Conservation (phyloP, 371 early-diverging fungal genomes). For the Blakeslea trispora region DNA sequence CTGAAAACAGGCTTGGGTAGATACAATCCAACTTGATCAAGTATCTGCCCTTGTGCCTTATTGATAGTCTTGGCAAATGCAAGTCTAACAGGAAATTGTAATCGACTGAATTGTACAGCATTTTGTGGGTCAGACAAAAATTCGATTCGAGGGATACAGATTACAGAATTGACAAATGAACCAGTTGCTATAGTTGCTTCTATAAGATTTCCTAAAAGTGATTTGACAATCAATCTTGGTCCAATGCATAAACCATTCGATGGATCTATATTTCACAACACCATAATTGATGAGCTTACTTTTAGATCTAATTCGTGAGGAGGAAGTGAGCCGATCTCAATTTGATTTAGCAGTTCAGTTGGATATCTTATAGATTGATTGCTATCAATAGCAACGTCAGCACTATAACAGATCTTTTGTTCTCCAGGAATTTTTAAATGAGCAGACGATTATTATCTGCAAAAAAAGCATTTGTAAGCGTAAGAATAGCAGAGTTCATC, state of each 20-base stretch:
- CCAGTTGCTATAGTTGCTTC: not conserved
- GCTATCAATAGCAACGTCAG: not conserved
- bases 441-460: not conserved
- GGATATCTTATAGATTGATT: not conserved
- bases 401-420: not conserved
- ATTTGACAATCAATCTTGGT: constrained; percentile 1
- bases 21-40: constrained; percentile 14
- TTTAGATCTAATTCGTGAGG: not conserved
- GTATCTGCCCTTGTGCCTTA: constrained; percentile 4
- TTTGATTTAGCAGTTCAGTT: not conserved
- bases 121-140: not conserved
- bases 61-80: constrained; percentile 9
- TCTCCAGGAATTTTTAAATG: not conserved
- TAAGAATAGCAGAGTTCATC: not conserved
- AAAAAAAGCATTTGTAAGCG: not conserved
- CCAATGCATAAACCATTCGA: not conserved
- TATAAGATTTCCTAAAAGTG: not conserved
- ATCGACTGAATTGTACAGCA: not conserved
- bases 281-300: not conserved
- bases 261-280: not conserved
- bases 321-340: not conserved
- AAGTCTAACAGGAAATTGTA: constrained; percentile 3
- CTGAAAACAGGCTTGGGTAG: constrained; percentile 4
- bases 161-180: not conserved
- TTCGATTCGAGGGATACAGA: not conserved